These are phyloP conservation scores for Apiotrichum gamsii DNA, from an alignment of 1,284 basidiomycete genomes.

Conservation along the genomic window DNA sequence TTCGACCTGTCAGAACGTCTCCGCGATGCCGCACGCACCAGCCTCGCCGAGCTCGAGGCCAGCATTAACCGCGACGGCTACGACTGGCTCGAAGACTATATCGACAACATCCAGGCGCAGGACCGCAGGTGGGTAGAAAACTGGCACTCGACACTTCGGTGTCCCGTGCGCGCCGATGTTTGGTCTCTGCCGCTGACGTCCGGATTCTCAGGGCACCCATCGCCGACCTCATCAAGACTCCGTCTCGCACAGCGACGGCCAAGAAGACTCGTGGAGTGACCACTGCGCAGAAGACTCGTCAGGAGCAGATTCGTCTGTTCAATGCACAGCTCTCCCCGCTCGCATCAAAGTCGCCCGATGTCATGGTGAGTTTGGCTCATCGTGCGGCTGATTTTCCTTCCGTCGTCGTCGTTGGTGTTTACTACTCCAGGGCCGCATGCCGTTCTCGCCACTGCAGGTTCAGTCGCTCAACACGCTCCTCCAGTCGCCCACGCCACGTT, in stretches of 20 bases:
- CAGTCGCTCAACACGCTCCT: conserved; percentile 26
- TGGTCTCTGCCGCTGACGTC: neutral
- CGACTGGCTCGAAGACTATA: conserved; percentile 44
- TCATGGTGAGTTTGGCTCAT: conserved; percentile 8
- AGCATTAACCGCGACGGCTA: conserved; percentile 39
- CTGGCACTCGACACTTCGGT: too few relatives aligned
- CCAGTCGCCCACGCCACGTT: conserved; percentile 6
- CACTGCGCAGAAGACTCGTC: conserved; percentile 21
- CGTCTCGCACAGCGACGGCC: conserved; percentile 40
- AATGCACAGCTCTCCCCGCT: conserved; percentile 34
- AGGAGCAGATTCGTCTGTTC: conserved; percentile 16
- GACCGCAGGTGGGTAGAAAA: conserved; percentile 18
- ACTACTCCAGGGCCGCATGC: conserved; percentile 17
- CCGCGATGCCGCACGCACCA: conserved; percentile 25
- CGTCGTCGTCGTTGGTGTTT: too few relatives aligned
- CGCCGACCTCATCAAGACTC: conserved; percentile 45
- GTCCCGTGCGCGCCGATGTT: too few relatives aligned
- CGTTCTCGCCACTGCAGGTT: conserved; percentile 33
- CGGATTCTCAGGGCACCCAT: conserved; percentile 33
- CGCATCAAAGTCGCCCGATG: conserved; percentile 17
- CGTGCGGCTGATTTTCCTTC: neutral
- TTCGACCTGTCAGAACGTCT: conserved; percentile 31
- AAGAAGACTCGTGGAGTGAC: conserved; percentile 44
- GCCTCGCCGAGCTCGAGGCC: conserved; percentile 34
- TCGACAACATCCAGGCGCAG: conserved; percentile 33